Conservation (phyloP, 164 flowering plant genomes). For the Magnolia officinalis region DNA sequence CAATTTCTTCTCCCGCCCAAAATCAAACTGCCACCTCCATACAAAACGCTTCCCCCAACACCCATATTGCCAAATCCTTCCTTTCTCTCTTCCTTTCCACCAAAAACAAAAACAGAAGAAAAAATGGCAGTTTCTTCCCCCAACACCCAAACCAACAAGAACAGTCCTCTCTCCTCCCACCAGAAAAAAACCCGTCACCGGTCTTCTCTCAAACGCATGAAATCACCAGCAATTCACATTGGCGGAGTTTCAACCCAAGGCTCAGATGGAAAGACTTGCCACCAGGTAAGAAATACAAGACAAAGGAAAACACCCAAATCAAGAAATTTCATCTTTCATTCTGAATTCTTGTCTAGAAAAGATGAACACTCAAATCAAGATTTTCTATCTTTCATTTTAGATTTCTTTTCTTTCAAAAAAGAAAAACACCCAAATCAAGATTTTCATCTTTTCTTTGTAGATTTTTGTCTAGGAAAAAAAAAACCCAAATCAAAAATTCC, state of each 20-base stretch:
- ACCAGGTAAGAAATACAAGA: conserved; percentile 45
- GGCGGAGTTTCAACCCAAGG: conserved; percentile 50
- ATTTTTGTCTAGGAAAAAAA: background rate
- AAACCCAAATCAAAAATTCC: background rate
- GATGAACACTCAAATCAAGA: background rate
- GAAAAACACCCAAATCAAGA: background rate
- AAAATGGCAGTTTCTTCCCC: conserved; percentile 4
- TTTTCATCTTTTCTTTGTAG: background rate
- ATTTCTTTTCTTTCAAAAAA: no score
- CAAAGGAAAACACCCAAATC: background rate
- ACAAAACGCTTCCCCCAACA: background rate
- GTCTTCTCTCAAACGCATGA: conserved; percentile 24
- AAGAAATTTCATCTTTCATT: background rate
- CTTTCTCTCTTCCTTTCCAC: background rate
- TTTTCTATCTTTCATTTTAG: background rate
- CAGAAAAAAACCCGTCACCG: background rate
- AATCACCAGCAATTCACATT: conserved; percentile 44
- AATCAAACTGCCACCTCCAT: background rate
- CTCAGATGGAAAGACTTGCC: conserved; percentile 65
- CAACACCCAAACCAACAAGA: background rate
- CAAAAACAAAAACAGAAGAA: background rate
- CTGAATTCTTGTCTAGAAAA: background rate
- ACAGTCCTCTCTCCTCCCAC: background rate
- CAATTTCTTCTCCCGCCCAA: background rate
- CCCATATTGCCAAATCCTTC: background rate